Conservation (phyloP, 805 yeast genomes). For the Crinitomyces ghanaensis region DNA sequence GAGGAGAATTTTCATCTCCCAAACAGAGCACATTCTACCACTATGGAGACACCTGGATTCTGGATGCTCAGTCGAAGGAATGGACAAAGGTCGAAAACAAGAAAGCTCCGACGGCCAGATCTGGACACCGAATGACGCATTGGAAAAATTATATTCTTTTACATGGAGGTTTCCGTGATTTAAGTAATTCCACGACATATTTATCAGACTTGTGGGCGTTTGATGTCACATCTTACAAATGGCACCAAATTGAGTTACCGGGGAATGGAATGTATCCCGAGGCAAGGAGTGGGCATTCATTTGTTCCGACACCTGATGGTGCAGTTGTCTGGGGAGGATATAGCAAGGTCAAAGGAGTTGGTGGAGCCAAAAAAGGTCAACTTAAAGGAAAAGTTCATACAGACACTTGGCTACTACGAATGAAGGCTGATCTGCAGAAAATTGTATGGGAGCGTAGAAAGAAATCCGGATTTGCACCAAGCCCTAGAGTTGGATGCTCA, state of each 20-base stretch:
- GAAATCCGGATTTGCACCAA: slow-evolving; percentile 82
- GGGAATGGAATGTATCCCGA: slow-evolving; percentile 74
- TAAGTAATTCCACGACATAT: slow-evolving; percentile 75
- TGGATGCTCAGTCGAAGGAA: slow-evolving; percentile 73
- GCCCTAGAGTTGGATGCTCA: slow-evolving; percentile 91
- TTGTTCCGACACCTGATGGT: slow-evolving; percentile 68
- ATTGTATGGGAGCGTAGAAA: slow-evolving; percentile 83
- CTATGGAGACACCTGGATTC: slow-evolving; percentile 91
- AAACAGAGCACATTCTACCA: slow-evolving; percentile 93
- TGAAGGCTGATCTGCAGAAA: slow-evolving; percentile 70
- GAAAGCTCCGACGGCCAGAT: slow-evolving; percentile 64
- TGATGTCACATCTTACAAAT: slow-evolving; percentile 78
- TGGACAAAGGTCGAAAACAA: slow-evolving; percentile 81
- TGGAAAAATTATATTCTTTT: slow-evolving; percentile 87
- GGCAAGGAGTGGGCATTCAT: slow-evolving; percentile 86
- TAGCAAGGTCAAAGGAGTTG: slow-evolving; percentile 74
- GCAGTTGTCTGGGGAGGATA: slow-evolving; percentile 88
- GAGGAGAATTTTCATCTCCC: slow-evolving; percentile 96
- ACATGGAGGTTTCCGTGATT: slow-evolving; percentile 88
- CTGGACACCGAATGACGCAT: slow-evolving; percentile 81
- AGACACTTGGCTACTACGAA: slow-evolving; percentile 79
- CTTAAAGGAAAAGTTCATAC: slow-evolving; percentile 83
- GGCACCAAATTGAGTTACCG: slow-evolving; percentile 86
- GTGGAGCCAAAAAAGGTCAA: slow-evolving; percentile 68
- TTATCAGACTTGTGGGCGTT: slow-evolving; percentile 84